Percentiles rank a stretch among this genome's conserved stretches.
phyloP scores from a whole-genome alignment of 768 basidiomycete genomes.

The Phanerochaete sordida region DNA sequence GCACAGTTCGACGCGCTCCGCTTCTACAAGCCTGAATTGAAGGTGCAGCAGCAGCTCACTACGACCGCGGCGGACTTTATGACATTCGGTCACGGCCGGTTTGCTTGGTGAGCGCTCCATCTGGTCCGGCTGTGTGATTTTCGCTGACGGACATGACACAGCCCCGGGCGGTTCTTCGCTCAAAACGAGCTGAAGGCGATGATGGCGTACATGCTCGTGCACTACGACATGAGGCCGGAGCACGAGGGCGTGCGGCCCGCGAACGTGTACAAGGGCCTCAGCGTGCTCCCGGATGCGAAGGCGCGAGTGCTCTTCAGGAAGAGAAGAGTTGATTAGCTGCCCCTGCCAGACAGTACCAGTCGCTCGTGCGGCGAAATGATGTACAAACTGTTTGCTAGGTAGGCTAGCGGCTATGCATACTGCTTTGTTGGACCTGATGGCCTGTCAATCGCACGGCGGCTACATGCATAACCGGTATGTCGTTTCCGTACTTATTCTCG shows the following conservation, averaged over 20 bases:
- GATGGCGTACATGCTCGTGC: constrained; percentile 28
- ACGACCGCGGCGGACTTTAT: constrained; percentile 15
- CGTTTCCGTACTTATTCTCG: too few relatives aligned
- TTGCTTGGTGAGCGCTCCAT: constrained; percentile 27
- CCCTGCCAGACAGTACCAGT: too few relatives aligned
- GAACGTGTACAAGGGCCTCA: constrained; percentile 14
- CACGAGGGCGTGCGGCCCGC: constrained; percentile 23
- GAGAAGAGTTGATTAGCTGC: neutral
- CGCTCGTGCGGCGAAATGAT: too few relatives aligned
- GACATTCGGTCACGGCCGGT: constrained; percentile 23
- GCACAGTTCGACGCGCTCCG: constrained; percentile 40
- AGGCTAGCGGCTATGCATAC: too few relatives aligned
- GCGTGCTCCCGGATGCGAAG: constrained; percentile 16
- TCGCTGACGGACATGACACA: constrained; percentile 4
- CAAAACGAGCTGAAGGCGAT: constrained; percentile 31
- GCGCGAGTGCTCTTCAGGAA: constrained; percentile 33
- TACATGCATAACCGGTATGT: too few relatives aligned
- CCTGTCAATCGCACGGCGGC: too few relatives aligned
- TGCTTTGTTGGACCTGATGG: too few relatives aligned
- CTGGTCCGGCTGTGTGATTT: neutral
- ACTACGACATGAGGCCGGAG: constrained; percentile 29
- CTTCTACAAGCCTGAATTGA: constrained; percentile 19
- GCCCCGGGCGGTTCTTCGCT: constrained; percentile 35
- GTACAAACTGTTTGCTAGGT: too few relatives aligned
- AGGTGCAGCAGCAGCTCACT: constrained; percentile 9